Evolutionary conservation across 2,329 filamentous ascomycete species (phyloP).

Genomic region (Fusarium penzigii): DNA sequence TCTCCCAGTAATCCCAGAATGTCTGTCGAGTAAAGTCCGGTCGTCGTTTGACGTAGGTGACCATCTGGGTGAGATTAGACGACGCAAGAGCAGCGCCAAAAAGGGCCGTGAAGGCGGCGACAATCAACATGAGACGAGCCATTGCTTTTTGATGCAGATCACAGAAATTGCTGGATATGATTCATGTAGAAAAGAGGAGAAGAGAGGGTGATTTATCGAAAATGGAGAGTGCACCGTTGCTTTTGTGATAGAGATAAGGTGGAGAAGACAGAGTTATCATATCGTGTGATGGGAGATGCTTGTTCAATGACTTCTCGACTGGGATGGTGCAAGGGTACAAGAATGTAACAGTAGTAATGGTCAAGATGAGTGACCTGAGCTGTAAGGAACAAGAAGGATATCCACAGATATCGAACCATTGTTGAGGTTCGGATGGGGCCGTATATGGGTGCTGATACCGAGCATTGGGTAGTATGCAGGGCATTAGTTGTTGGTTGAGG

Average conservation of each 20-base stretch:
- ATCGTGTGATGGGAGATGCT: too few relatives aligned
- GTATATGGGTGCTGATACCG: background rate
- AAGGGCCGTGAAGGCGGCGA: conserved; percentile 4
- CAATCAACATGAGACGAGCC: conserved; percentile 5
- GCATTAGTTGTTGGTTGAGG: too few relatives aligned
- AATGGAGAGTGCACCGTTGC: background rate
- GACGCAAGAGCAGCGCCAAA: conserved; percentile 2
- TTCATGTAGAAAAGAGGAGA: too few relatives aligned
- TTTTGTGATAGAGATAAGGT: too few relatives aligned
- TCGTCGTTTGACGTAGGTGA: conserved; percentile 32
- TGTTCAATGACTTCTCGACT: too few relatives aligned
- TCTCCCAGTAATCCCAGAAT: conserved; percentile 34
- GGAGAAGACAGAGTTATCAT: too few relatives aligned
- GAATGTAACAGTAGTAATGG: background rate
- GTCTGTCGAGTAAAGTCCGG: conserved; percentile 25
- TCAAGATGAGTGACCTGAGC: background rate
- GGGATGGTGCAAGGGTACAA: background rate
- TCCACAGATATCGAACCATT: background rate
- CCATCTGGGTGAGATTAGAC: conserved; percentile 34
- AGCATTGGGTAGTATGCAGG: background rate
- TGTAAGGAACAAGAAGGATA: background rate
- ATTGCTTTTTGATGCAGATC: conserved; percentile 6
- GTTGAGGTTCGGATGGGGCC: background rate
- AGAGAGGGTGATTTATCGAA: background rate
- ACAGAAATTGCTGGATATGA: too few relatives aligned